Evolutionary conservation across 768 basidiomycete genomes (phyloP).

Genomic region (Cystofilobasidium ferigula): DNA sequence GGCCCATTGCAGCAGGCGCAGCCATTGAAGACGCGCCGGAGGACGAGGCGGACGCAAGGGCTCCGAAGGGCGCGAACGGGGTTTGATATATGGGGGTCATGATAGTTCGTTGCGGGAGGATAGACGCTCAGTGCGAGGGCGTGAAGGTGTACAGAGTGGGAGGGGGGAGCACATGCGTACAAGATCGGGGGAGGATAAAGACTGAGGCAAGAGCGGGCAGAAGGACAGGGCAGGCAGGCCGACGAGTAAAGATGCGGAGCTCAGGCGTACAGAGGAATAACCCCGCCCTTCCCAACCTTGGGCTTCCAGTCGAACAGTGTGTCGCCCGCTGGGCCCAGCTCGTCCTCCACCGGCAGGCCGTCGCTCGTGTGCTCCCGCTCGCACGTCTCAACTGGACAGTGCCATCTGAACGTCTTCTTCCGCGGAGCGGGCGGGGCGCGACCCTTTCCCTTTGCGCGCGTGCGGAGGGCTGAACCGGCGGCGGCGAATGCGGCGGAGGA

Average conservation of each 20-base stretch:
- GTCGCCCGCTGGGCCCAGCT: not conserved
- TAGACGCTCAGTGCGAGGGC: too few relatives aligned
- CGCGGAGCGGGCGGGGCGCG: not conserved
- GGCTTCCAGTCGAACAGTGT: not conserved
- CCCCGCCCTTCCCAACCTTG: not conserved
- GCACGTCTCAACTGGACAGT: not conserved
- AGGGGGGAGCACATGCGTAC: not conserved
- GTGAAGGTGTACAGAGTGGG: too few relatives aligned
- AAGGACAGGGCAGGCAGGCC: too few relatives aligned
- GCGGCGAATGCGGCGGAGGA: too few relatives aligned
- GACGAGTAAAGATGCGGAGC: too few relatives aligned
- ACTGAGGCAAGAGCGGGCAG: too few relatives aligned
- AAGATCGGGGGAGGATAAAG: too few relatives aligned
- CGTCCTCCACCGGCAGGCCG: not conserved
- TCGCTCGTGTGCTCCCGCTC: conserved; percentile 1
- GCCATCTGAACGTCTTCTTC: not conserved
- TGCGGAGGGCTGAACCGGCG: not conserved
- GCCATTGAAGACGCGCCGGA: conserved; percentile 12
- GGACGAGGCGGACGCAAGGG: not conserved
- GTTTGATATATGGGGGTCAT: not conserved
- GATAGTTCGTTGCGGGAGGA: not conserved
- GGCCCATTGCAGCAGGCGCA: conserved; percentile 12
- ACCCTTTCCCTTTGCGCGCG: not conserved
- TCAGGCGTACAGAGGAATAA: not conserved
- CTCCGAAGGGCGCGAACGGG: not conserved